Percentiles rank a stretch among this genome's conserved stretches.
phyloP scores from a whole-genome alignment of 2,329 filamentous ascomycete species.

The Thelonectria rubi region DNA sequence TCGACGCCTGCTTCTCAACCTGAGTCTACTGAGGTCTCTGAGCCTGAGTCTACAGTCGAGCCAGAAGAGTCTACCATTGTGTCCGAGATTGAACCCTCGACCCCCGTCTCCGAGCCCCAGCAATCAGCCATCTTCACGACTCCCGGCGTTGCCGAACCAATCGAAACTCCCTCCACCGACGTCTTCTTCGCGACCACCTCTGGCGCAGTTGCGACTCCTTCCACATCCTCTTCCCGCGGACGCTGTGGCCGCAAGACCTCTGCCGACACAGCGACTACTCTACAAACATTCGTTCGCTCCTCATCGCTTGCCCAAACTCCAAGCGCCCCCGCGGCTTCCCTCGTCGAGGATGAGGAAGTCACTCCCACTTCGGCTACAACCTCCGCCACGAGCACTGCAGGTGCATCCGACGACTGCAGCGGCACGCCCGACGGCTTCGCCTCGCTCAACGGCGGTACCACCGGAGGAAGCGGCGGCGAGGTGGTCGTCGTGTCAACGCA shows the following conservation, averaged over 20 bases:
- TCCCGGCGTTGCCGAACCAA: not conserved
- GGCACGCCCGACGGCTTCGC: constrained; percentile 36
- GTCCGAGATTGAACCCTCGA: too few species aligned
- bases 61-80: not conserved
- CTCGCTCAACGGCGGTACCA: constrained; percentile 39
- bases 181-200: not conserved
- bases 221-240: not conserved
- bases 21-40: not conserved
- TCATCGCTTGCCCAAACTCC: not conserved
- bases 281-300: not conserved
- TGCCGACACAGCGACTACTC: not conserved
- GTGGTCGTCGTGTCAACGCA: constrained; percentile 34
- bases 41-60: not conserved
- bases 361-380: not conserved
- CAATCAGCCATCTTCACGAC: not conserved
- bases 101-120: too few species aligned
- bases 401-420: constrained; percentile 23
- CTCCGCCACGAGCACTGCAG: not conserved
- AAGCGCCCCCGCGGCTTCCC: not conserved
- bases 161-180: not conserved
- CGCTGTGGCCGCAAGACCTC: not conserved
- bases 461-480: constrained; percentile 34
- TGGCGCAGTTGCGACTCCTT: not conserved
- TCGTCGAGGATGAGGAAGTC: not conserved
- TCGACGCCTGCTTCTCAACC: not conserved